Conservation (phyloP, 306 rosid genomes). For the Carpinus viminea region DNA sequence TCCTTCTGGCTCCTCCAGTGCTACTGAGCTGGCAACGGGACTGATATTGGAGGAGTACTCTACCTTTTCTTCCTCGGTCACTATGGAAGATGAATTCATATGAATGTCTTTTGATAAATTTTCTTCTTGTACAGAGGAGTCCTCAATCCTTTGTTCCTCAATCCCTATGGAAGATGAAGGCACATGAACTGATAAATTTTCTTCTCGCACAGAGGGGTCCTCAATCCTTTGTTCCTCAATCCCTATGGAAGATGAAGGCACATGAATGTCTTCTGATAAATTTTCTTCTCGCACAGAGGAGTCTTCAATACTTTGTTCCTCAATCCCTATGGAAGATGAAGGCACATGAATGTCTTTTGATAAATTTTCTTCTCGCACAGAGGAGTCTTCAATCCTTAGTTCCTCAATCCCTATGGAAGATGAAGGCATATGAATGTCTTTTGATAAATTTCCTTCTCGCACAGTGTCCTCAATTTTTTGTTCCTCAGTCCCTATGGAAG, state of each 20-base stretch:
- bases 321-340: no score
- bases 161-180: neutral
- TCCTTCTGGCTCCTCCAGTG: conserved; percentile 19
- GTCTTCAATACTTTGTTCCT: neutral
- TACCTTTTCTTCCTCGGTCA: conserved; percentile 9
- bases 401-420: neutral
- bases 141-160: neutral
- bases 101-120: neutral
- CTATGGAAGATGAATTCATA: conserved; percentile 8
- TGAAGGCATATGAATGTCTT: neutral
- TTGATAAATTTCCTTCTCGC: neutral
- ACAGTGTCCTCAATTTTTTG: conserved; percentile 16
- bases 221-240: neutral
- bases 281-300: neutral
- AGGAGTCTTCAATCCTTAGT: neutral
- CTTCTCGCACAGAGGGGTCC: conserved; percentile 12
- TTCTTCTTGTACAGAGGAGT: neutral
- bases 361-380: no score
- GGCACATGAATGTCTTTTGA: no score
- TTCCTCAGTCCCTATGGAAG: conserved; percentile 11
- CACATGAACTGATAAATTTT: neutral
- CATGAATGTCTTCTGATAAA: conserved; percentile 2
- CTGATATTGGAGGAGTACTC: conserved; percentile 13
- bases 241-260: neutral
- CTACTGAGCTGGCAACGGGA: conserved; percentile 22